Evolutionary conservation across 805 yeast genomes (phyloP).

Genomic region (Candida koratica): DNA sequence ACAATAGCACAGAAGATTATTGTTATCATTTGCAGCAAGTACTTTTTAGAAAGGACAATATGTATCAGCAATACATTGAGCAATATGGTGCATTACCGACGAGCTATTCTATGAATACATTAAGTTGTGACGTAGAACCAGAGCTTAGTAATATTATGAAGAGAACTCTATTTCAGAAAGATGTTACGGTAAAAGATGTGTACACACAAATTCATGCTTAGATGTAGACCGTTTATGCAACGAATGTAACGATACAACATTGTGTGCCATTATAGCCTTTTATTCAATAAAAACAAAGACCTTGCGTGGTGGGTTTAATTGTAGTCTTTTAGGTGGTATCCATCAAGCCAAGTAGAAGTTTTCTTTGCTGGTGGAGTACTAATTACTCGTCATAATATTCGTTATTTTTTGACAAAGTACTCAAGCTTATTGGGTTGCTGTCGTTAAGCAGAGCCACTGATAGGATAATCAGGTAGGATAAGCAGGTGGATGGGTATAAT

Average conservation of each 20-base stretch:
- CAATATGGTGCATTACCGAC: slow-evolving; percentile 1
- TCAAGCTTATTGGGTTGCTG: too few relatives aligned
- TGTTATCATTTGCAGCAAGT: slow-evolving; percentile 1
- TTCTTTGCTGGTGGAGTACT: too few relatives aligned
- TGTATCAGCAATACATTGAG: slow-evolving; percentile 2
- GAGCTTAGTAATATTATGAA: not conserved
- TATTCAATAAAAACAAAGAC: not conserved
- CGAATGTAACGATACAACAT: not conserved
- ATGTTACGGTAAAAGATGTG: not conserved
- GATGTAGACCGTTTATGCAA: not conserved
- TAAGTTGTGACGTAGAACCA: not conserved
- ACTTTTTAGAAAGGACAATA: slow-evolving; percentile 1
- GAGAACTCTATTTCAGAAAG: not conserved
- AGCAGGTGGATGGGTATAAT: too few relatives aligned
- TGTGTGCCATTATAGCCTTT: not conserved
- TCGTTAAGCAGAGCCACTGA: too few relatives aligned
- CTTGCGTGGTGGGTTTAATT: not conserved
- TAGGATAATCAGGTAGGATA: too few relatives aligned
- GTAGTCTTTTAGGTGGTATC: too few relatives aligned
- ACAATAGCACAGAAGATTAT: slow-evolving; percentile 2
- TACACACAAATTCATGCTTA: not conserved
- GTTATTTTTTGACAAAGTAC: too few relatives aligned
- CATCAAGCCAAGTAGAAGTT: too few relatives aligned
- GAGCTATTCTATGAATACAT: slow-evolving; percentile 2
- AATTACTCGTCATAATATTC: too few relatives aligned